These are phyloP conservation scores for Euphorbia celastroides DNA, from an alignment of 441 rosid species.

Conservation along the genomic window DNA sequence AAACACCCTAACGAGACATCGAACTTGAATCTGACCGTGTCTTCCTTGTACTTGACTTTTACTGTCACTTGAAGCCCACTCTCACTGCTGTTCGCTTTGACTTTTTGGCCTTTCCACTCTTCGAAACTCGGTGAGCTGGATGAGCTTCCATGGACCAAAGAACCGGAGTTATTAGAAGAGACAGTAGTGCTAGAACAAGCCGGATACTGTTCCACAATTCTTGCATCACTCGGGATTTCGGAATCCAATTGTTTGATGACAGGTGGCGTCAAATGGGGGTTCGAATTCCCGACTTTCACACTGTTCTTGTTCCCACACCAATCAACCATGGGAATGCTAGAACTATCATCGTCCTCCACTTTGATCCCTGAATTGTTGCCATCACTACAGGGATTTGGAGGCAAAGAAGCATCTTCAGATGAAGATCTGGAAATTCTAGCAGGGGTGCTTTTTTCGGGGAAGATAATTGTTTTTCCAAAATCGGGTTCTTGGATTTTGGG, in stretches of 20 bases:
- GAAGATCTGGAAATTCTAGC: constrained; percentile 23
- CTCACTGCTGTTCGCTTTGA: constrained; percentile 26
- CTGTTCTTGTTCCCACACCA: constrained; percentile 24
- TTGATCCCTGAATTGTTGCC: constrained; percentile 33
- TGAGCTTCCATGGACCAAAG: constrained; percentile 40
- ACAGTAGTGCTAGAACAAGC: constrained; percentile 55
- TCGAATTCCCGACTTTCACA: constrained; percentile 32
- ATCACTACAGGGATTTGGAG: constrained; percentile 21
- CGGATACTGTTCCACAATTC: constrained; percentile 20
- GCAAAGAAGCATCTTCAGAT: constrained; percentile 14
- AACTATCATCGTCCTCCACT: constrained; percentile 44
- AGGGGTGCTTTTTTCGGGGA: constrained; percentile 25
- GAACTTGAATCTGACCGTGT: constrained; percentile 71
- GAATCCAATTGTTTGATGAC: constrained; percentile 33
- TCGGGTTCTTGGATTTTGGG: constrained; percentile 37
- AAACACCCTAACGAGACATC: constrained; percentile 60
- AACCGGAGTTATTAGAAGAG: constrained; percentile 61
- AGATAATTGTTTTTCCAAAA: constrained; percentile 23
- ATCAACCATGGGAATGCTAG: not conserved
- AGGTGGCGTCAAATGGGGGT: constrained; percentile 28
- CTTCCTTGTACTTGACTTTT: constrained; percentile 75
- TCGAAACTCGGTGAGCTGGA: constrained; percentile 53
- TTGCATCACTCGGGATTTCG: constrained; percentile 29
- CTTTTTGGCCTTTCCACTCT: constrained; percentile 35
- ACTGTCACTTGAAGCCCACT: constrained; percentile 46